phyloP scores from a whole-genome alignment of 371 early-diverging fungal genomes.

The Caulochytrium protostelioides region DNA sequence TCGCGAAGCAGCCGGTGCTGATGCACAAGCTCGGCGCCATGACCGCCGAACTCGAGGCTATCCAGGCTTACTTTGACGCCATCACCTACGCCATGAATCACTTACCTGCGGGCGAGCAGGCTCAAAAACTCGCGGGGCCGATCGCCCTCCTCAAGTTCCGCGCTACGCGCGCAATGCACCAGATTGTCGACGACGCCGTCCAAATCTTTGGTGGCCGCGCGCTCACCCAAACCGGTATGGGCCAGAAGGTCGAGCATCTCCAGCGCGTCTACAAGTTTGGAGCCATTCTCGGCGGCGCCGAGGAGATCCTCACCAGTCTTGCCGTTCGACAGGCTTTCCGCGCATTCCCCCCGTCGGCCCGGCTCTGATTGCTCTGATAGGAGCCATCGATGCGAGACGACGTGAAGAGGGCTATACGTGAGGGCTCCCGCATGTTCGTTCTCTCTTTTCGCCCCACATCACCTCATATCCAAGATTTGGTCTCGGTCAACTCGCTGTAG shows the following conservation, averaged over 20 bases:
- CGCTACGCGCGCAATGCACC: slow-evolving; percentile 30
- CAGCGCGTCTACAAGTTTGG: slow-evolving; percentile 33
- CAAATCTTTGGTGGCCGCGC: slow-evolving; percentile 52
- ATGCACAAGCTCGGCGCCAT: slow-evolving; percentile 20
- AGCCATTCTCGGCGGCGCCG: slow-evolving; percentile 17
- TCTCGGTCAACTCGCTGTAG: too few relatives aligned
- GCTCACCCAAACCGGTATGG: slow-evolving; percentile 42
- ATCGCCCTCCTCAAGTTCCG: slow-evolving; percentile 39
- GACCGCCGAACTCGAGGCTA: slow-evolving; percentile 37
- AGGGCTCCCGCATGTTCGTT: too few relatives aligned
- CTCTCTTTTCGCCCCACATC: too few relatives aligned
- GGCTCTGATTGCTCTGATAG: too few relatives aligned
- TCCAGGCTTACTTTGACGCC: slow-evolving; percentile 36
- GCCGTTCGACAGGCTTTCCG: slow-evolving; percentile 17
- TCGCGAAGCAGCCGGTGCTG: slow-evolving; percentile 23
- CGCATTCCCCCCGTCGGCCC: too few relatives aligned
- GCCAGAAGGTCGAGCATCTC: slow-evolving; percentile 29
- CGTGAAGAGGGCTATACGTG: too few relatives aligned
- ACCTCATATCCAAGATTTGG: too few relatives aligned
- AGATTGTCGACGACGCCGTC: slow-evolving; percentile 34
- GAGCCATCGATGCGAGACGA: too few relatives aligned
- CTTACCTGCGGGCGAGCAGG: slow-evolving; percentile 34
- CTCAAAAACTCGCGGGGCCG: slow-evolving; percentile 43
- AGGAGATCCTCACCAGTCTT: slow-evolving; percentile 23
- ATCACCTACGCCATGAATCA: slow-evolving; percentile 42